Evolutionary conservation across 768 basidiomycete genomes (phyloP), one percentile per base, ranked within the genome.

Genomic region (Sarcodon aspratus): DNA sequence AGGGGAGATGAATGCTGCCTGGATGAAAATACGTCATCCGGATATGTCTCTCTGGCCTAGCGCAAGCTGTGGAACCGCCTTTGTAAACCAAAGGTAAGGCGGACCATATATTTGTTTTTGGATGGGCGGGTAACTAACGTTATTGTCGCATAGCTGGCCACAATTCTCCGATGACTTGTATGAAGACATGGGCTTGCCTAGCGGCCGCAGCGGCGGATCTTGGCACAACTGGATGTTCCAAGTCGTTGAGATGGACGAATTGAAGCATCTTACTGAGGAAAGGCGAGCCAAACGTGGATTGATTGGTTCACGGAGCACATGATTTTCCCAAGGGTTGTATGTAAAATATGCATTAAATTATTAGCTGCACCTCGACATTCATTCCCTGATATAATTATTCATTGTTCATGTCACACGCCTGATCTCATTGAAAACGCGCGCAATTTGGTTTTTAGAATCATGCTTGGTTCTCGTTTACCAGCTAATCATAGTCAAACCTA

Each of bases 141-240:
- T 2, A 27, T 27, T 27, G 21, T 27, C 21, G 33, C 48, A n/a
- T 52, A 81, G 80, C 31, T 83, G 80, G 78, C 78, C 80, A 1
- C 82, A 82, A 55, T 59, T 68, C 3, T 62, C 70, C 0, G 81
- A 83, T 49, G 70, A 75, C 3, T 61, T 83, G 4, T 59, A 82
- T 43, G 75, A 74, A 4, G 82, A 83, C 50, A 78, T 84, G 77
- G 64, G 67, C 15, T 55, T 83, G 17, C 68, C 53, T 0, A 71
- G 52, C 21, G 62, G 68, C 65, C 66, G 81, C 5, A 79, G 75
- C 34, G 79, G 81, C 2, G 79, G 82, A 11, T 80, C 75, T 52
- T 82, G 78, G 76, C 52, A 81, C 3, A 82, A 73, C 8, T 84
- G 81, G 80, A 68, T 73, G 0, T 80, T 84, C 67, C 72, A 70